Conservation (phyloP, 2,329 filamentous ascomycete species). For the Colletotrichum sojae region DNA sequence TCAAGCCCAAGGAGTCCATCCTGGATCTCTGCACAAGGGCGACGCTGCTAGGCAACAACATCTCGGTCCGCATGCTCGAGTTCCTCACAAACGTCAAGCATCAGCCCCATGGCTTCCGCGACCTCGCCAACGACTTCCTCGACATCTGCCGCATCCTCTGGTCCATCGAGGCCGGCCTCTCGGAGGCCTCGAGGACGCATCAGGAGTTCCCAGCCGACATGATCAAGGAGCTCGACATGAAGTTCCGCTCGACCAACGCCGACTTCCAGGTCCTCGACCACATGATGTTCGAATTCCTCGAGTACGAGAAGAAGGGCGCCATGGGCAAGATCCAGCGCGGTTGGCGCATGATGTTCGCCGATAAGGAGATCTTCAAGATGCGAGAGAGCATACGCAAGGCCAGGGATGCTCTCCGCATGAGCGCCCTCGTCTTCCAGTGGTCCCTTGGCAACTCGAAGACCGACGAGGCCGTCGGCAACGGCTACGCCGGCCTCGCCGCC, state of each 20-base stretch:
- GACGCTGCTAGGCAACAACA: conserved; percentile 73
- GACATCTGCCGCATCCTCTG: conserved; percentile 77
- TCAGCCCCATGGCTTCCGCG: conserved; percentile 68
- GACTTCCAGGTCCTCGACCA: conserved; percentile 76
- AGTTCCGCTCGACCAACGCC: conserved; percentile 71
- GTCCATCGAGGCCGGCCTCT: conserved; percentile 77
- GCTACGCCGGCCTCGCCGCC: conserved; percentile 76
- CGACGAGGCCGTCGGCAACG: conserved; percentile 74
- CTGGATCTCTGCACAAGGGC: conserved; percentile 70
- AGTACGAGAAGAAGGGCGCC: conserved; percentile 73
- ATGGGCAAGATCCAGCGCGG: conserved; percentile 73
- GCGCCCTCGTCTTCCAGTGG: conserved; percentile 76
- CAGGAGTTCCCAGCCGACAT: conserved; percentile 73
- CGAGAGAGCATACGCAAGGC: conserved; percentile 69
- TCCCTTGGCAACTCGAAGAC: conserved; percentile 71
- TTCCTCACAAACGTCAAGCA: conserved; percentile 71
- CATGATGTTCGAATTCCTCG: conserved; percentile 72
- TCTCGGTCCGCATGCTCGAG: conserved; percentile 76
- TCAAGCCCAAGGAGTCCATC: conserved; percentile 48
- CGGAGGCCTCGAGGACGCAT: conserved; percentile 64
- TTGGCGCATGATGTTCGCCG: conserved; percentile 74
- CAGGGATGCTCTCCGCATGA: conserved; percentile 74
- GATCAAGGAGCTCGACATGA: conserved; percentile 74
- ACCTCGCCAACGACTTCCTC: conserved; percentile 76
- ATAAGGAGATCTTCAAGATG: conserved; percentile 74